Evolutionary conservation across 2,329 filamentous ascomycete genomes (phyloP), one percentile per base, ranked within the genome.

Genomic region (Penicillium sp.): DNA sequence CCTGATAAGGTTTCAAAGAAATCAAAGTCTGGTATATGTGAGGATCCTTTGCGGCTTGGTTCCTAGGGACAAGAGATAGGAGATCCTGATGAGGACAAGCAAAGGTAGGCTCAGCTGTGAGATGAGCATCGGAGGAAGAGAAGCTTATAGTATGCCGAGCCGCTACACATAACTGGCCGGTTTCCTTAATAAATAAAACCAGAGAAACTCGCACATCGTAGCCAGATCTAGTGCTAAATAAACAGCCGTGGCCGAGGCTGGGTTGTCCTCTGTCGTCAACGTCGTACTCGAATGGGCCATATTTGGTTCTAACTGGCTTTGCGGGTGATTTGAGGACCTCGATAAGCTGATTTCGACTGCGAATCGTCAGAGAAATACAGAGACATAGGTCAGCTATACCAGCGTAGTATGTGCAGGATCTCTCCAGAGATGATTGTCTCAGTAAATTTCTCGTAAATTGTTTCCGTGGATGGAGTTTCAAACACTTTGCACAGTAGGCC

Each of bases 401-500:
- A 15, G 49, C 45, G 20, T 49, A 40, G 15, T 23, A 15, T 44
- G 30, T 26, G 21, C 56, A 58, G 13, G 23, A 29, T 29, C 51
- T 54, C 37, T 42, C 6, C n/a, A 52, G 12, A 30, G 53, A 26
- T 39, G 46, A 40, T 18, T 40, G 7, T 24, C 18, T 37, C 17
- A 50, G 39, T 27, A 15, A 32, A 45, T 36, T 4, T 20, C 6
- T 27, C 32, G 36, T 17, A n/a, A n/a, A n/a, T n/a, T 48, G 33
- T 17, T 46, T 51, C 24, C 51, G 42, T 30, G 43, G 46, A 42
- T 59, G 49, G 33, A 57, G 54, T 30, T 45, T 48, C 18, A 55
- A 49, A 41, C 54, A 57, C 33, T 46, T 45, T 4, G 46, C 51
- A 24, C 56, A 57, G 37, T 52, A 57, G 26, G 30, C 43, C 56